Evolutionary conservation across 305 asterid genomes (phyloP), one percentile per base, ranked within the genome.

Genomic region (Rubia tinctorum): DNA sequence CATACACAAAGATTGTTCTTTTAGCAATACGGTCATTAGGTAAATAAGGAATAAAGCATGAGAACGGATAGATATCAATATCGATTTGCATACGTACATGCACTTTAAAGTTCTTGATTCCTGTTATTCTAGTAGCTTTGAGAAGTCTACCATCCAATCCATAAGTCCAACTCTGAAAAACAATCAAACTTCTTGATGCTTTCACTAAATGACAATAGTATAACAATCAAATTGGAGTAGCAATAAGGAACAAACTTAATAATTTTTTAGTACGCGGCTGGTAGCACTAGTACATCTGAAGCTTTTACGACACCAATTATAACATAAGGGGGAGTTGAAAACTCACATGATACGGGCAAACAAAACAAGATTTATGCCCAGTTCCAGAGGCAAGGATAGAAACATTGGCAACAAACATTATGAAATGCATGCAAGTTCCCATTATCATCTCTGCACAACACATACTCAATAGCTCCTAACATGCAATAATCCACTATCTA

Each of bases 261-360:
- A 66, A 20, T 18, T 66, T 39, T 12, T 44, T 22, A 6, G n/a
- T 8, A 66, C n/a, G 9, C n/a, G 15, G 40, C 39, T 34, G 39
- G 39, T 34, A 34, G 39, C 39, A 34, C 39, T 34, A 17, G 65
- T 22, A 15, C n/a, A 64, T 34, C 47, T 64, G 25, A 37, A 64
- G 34, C 20, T 15, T 64, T 64, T 14, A 39, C 25, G 17, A 25
- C 25, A 64, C 25, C 49, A 18, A 7, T 27, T 2, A 0, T 17
- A 37, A 30, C 43, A 62, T 62, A 62, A 13, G 44, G 6, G 64
- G 15, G 30, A 13, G 7, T 14, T 59, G 44, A 60, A 71, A 82
- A 84, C 96, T 93, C 86, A 90, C 97, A 79, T 93, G 98, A 78
- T 93, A 91, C 27, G 98, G 97, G 78, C 96, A 93, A 73, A 90